Conservation (phyloP, 768 basidiomycete species). For the Lyophyllum semitale region DNA sequence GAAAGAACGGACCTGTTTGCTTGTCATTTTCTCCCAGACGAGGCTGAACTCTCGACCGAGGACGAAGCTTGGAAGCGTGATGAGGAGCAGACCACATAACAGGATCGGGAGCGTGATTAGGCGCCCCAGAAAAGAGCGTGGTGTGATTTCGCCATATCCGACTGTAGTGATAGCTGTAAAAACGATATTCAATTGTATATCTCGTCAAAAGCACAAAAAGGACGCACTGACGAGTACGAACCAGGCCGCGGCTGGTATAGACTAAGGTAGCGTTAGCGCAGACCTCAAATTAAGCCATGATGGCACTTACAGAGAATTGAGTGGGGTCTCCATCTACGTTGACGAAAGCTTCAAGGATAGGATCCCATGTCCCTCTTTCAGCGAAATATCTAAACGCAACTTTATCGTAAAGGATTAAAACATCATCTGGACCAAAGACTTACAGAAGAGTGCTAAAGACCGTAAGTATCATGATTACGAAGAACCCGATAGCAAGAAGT, state of each 20-base stretch:
- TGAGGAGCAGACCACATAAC: conserved; percentile 83
- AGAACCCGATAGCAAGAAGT: conserved; percentile 83
- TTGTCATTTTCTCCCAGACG: conserved; percentile 84
- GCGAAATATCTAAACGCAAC: conserved; percentile 70
- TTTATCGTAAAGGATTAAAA: not conserved
- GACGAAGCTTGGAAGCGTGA: conserved; percentile 90
- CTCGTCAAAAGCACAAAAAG: not conserved
- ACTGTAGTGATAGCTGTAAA: conserved; percentile 81
- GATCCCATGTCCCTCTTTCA: conserved; percentile 90
- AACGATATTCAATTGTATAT: conserved; percentile 1
- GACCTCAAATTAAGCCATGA: not conserved
- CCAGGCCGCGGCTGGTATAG: conserved; percentile 57
- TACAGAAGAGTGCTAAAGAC: conserved; percentile 86
- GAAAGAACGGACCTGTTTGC: conserved; percentile 37
- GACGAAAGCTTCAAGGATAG: conserved; percentile 74
- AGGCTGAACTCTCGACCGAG: conserved; percentile 89
- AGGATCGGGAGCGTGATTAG: conserved; percentile 85
- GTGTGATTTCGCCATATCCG: conserved; percentile 91
- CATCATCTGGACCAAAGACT: conserved; percentile 27
- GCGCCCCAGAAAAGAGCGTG: conserved; percentile 84
- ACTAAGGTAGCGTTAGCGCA: conserved; percentile 18
- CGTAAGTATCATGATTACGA: conserved; percentile 84
- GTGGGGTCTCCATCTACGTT: conserved; percentile 84
- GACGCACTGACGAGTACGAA: conserved; percentile 80
- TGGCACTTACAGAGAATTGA: conserved; percentile 63